Conservation (phyloP, 2,329 filamentous ascomycete species). For the Epichloe scottii region DNA sequence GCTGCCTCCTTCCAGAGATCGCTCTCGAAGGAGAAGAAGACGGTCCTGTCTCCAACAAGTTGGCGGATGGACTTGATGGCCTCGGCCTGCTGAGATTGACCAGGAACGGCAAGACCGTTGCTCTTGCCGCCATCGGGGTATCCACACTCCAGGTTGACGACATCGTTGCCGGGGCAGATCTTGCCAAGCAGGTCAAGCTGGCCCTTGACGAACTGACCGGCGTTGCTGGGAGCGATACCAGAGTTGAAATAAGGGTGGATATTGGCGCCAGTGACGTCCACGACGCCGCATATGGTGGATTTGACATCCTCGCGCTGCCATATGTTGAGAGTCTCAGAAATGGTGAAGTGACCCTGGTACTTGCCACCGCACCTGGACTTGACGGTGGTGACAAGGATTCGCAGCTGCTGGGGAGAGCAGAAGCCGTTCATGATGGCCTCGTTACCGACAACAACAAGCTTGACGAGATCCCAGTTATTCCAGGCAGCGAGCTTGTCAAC, state of each 20-base stretch:
- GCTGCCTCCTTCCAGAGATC: slow-evolving; percentile 72
- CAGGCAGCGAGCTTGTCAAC: slow-evolving; percentile 60
- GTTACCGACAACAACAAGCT: slow-evolving; percentile 79
- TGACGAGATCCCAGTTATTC: slow-evolving; percentile 62
- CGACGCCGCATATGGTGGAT: slow-evolving; percentile 50
- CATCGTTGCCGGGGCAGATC: slow-evolving; percentile 59
- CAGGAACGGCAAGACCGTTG: slow-evolving; percentile 64
- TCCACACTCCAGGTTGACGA: slow-evolving; percentile 79
- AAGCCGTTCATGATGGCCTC: slow-evolving; percentile 72
- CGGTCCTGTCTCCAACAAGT: slow-evolving; percentile 51
- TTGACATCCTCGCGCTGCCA: slow-evolving; percentile 53
- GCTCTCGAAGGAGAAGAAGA: slow-evolving; percentile 72
- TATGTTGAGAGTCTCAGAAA: slow-evolving; percentile 71
- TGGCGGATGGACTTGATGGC: slow-evolving; percentile 63
- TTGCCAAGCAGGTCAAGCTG: slow-evolving; percentile 60
- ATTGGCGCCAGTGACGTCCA: slow-evolving; percentile 77
- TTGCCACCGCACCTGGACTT: slow-evolving; percentile 52
- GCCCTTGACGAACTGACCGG: slow-evolving; percentile 62
- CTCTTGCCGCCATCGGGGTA: slow-evolving; percentile 66
- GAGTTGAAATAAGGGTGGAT: slow-evolving; percentile 92
- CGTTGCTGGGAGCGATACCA: slow-evolving; percentile 45
- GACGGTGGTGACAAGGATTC: slow-evolving; percentile 54
- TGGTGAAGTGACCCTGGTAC: slow-evolving; percentile 67
- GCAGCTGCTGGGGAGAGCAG: slow-evolving; percentile 52
- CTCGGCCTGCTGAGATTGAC: slow-evolving; percentile 49